Base-by-base conservation (phyloP, 225 moss, liverwort and hornwort genomes). In the Lunularia cruciata region DNA sequence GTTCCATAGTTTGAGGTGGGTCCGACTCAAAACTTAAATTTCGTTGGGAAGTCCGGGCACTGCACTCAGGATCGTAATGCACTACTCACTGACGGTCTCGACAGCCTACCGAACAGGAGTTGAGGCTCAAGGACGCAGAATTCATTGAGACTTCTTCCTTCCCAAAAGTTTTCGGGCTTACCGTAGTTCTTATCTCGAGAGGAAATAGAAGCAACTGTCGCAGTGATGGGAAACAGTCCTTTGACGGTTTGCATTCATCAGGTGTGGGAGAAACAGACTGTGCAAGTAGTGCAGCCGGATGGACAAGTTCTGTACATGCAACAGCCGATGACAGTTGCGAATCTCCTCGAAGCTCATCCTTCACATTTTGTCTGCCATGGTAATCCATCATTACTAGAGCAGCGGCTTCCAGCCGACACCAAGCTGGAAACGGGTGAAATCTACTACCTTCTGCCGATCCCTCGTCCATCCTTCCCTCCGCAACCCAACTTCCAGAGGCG, bases 271-370 rank as follows among this genome's bases (percentile, higher is more conserved):
- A 76, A 74, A 32, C 81, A 73, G 60, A 71, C 77, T 3, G 69
- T 81, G 40, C 76, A 81, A 65, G 81, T 81, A 8, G 81, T 81
- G 25, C 73, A 73, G 2, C 76, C 81, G 13, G 81, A 81, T 65
- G 81, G 81, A 31, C 81, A 81, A 38, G 80, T 81, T 40, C 3
- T 81, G 6, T 81, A 67, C 52, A 68, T 81, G 80, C 73, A 72
- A 5, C 80, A 73, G 57, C 80, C 80, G 10, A 26, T 73, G 38
- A 76, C 76, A 15, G 80, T 76, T 5, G 65, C 76, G 13, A 69
- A 72, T 47, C 69, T 81, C 23, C 68, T 76, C 32, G 57, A 65
- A 73, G 55, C 73, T 20, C 73, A 81, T 39, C 80, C 76, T 3
- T 45, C 23, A 33, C 76, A 81, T 43, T 73, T 81, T 28, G 80